These are phyloP conservation scores for Collybia sordida DNA, from an alignment of 768 basidiomycete species.

Conservation along the genomic window DNA sequence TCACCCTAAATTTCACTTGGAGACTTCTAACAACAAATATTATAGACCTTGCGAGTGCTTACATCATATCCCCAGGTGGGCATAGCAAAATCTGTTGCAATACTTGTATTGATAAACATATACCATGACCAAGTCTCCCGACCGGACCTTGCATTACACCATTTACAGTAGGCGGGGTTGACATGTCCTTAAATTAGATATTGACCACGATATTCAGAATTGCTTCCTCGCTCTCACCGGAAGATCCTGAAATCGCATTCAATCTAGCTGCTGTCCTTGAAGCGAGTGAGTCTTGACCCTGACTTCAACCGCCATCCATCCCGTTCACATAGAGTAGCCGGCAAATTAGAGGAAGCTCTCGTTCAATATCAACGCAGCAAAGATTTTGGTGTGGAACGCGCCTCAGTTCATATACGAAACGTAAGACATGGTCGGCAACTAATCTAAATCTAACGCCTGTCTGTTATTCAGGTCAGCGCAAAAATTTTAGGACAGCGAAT, in stretches of 20 bases:
- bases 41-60: conserved; percentile 84
- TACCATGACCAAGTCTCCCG: conserved; percentile 50
- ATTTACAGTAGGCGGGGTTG: conserved; percentile 60
- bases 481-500: conserved; percentile 71
- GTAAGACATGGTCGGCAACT: conserved; percentile 36
- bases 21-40: conserved; percentile 17
- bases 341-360: conserved; percentile 77
- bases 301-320: conserved; percentile 15
- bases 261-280: conserved; percentile 90
- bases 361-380: conserved; percentile 80
- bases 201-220: conserved; percentile 51
- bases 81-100: conserved; percentile 11
- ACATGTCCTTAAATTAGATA: conserved; percentile 24
- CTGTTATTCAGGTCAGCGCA: conserved; percentile 63
- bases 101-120: conserved; percentile 6
- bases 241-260: conserved; percentile 90
- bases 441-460: conserved; percentile 14
- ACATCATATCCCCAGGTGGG: conserved; percentile 68
- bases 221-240: conserved; percentile 79
- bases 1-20: conserved; percentile 8
- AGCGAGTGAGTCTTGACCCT: conserved; percentile 60
- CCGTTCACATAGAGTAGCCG: conserved; percentile 48
- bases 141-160: conserved; percentile 85
- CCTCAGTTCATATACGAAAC: conserved; percentile 80
- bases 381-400: conserved; percentile 77